A percentile compares a stretch with the other conserved stretches of the same genome.
Conservation (phyloP, 108 stramenopile genomes). For the Cyclotella baltica region DNA sequence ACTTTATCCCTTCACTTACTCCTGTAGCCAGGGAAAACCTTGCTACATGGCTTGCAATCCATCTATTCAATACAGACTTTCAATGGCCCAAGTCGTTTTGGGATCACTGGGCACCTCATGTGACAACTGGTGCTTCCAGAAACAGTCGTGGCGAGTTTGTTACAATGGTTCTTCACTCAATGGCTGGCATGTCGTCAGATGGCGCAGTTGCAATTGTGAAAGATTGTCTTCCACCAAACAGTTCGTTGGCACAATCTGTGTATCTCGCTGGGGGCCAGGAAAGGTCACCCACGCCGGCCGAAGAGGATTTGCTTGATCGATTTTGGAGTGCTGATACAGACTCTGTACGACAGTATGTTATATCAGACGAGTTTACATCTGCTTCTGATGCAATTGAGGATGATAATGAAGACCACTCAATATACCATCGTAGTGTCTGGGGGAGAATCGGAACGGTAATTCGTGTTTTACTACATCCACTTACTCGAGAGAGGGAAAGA, state of each 20-base stretch:
- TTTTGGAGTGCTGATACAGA: conserved; percentile 73
- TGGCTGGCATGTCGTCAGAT: conserved; percentile 48
- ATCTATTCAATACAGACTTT: conserved; percentile 83
- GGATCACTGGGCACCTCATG: conserved; percentile 82
- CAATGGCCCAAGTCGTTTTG: conserved; percentile 89
- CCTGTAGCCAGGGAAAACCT: conserved; percentile 76
- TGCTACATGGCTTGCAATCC: conserved; percentile 84
- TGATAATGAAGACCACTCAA: conserved; percentile 26
- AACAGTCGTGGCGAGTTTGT: conserved; percentile 81
- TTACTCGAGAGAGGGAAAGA: conserved; percentile 24
- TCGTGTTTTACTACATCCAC: conserved; percentile 50
- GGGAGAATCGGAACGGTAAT: conserved; percentile 50
- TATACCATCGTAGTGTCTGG: conserved; percentile 44
- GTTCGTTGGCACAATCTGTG: conserved; percentile 42
- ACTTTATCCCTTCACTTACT: conserved; percentile 79
- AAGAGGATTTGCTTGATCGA: conserved; percentile 62
- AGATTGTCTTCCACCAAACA: conserved; percentile 55
- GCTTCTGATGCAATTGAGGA: conserved; percentile 22
- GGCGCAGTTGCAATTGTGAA: conserved; percentile 45
- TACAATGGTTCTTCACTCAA: conserved; percentile 34
- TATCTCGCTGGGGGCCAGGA: conserved; percentile 42
- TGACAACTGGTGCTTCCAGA: conserved; percentile 13
- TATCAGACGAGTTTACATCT: conserved; percentile 69
- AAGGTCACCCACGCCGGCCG: conserved; percentile 28
- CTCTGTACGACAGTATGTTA: conserved; percentile 55